Percentiles rank a stretch among this genome's conserved stretches.
These are phyloP conservation scores for Penicillium sp. DNA, from an alignment of 2,329 filamentous ascomycete genomes.

Conservation along the genomic window DNA sequence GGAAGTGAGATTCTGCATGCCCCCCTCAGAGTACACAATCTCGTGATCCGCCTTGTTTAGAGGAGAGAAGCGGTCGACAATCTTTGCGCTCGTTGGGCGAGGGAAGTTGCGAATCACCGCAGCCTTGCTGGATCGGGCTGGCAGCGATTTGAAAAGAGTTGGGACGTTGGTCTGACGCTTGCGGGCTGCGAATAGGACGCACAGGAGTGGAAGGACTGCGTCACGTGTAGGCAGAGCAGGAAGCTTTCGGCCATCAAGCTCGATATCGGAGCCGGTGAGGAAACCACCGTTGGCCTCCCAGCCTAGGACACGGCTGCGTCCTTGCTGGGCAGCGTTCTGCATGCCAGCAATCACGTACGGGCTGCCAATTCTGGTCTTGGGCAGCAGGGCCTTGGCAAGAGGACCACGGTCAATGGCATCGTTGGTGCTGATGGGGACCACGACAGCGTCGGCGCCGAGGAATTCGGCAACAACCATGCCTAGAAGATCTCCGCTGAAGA, in stretches of 20 bases:
- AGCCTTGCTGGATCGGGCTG: slow-evolving; percentile 31
- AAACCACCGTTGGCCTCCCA: slow-evolving; percentile 39
- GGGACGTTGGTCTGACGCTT: slow-evolving; percentile 26
- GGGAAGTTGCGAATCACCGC: slow-evolving; percentile 34
- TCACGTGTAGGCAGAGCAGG: slow-evolving; percentile 34
- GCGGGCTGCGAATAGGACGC: slow-evolving; percentile 29
- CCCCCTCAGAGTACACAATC: background rate
- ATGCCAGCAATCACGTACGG: slow-evolving; percentile 37
- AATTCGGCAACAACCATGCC: slow-evolving; percentile 36
- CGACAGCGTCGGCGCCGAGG: slow-evolving; percentile 28
- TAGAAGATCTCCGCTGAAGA: slow-evolving; percentile 35
- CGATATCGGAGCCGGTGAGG: slow-evolving; percentile 32
- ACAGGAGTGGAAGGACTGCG: slow-evolving; percentile 32
- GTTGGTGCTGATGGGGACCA: slow-evolving; percentile 37
- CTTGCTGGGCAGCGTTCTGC: slow-evolving; percentile 30
- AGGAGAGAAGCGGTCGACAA: slow-evolving; percentile 30
- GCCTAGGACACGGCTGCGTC: slow-evolving; percentile 29
- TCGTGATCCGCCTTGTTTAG: background rate
- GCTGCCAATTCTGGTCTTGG: slow-evolving; percentile 37
- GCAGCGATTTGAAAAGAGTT: slow-evolving; percentile 29
- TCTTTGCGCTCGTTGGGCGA: slow-evolving; percentile 31
- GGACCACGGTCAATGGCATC: slow-evolving; percentile 35
- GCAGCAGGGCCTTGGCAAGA: slow-evolving; percentile 25
- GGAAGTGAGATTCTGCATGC: background rate
- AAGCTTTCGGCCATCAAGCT: slow-evolving; percentile 27